Evolutionary conservation across 1,139 yeast genomes (phyloP), one percentile per base, ranked within the genome.

Genomic region (Pichia sp.): DNA sequence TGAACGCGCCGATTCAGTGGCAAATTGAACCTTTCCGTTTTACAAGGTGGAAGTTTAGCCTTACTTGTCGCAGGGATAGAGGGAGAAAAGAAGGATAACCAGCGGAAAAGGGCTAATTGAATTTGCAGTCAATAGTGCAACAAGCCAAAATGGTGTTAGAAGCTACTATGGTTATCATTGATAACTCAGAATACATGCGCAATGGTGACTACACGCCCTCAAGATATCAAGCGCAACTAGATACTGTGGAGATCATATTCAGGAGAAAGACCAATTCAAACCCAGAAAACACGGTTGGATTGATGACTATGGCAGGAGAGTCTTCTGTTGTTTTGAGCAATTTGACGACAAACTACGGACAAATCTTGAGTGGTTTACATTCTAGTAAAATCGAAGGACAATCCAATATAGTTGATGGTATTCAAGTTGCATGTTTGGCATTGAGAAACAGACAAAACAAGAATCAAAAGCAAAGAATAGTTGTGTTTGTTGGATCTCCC

Each of bases 381-480:
- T 90, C 87, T 51, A 85, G 95, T 30, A 81, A 81, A 63, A 84
- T 95, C 54, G 76, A 77, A 30, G 97, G 97, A 1, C 70, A 69
- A 36, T 72, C 77, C 50, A 90, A 90, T 67, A 77, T 95, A 58
- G 76, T 87, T 40, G 87, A 92, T 50, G 96, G 96, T 15, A 83
- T 95, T 62, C 97, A 92, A 72, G 96, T 95, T 60, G 99, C 98
- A n/a, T 95, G 95, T 50, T 79, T 95, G 67, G 98, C 97, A 11
- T 81, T 93, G 67, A 93, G 90, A 69, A 98, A 93, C 73, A 90
- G 99, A 68, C 97, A 90, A 70, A 90, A 93, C 74, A 90, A 89
- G 71, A 86, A 87, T 8, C 98, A 92, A 69, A 87, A 84, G 62
- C 98, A 92, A 72, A 79, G 99, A 62, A 89, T 95, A 59, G 80